Evolutionary conservation across 148 eudicot genomes (phyloP).

Genomic region (Tetragonia tetragonoides): DNA sequence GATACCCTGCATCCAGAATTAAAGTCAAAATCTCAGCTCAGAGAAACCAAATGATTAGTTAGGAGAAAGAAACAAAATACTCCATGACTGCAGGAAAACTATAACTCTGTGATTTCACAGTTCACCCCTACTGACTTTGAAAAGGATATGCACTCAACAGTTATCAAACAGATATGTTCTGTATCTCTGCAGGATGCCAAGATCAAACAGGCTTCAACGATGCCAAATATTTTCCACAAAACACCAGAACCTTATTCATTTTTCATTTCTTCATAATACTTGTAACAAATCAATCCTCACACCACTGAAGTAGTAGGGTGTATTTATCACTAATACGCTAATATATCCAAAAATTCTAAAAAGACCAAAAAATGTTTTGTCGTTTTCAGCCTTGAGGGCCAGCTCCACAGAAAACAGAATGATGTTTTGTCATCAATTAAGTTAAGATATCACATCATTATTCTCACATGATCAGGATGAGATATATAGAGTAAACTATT

Average conservation of each 20-base stretch:
- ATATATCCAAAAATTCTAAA: background rate
- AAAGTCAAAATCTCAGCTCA: background rate
- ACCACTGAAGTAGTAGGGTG: background rate
- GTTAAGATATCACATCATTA: background rate
- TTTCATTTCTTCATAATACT: background rate
- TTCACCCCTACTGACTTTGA: background rate
- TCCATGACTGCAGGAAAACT: background rate
- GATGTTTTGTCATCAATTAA: background rate
- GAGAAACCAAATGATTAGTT: background rate
- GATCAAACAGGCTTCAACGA: background rate
- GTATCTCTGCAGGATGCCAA: no score
- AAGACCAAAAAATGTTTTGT: background rate
- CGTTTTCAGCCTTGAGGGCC: background rate
- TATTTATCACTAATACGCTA: background rate
- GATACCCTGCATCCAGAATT: constrained; percentile 48
- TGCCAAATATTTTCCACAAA: background rate
- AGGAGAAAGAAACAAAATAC: background rate
- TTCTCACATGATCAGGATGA: background rate
- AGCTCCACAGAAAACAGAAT: background rate
- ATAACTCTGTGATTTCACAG: background rate
- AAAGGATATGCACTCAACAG: background rate
- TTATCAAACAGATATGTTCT: background rate
- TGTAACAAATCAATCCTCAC: background rate
- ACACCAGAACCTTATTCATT: background rate
- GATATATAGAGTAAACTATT: background rate